A percentile compares a stretch with the other conserved stretches of the same genome.
Evolutionary conservation across 345 rosid genomes (phyloP).

Genomic region (Luvunga scandens): DNA sequence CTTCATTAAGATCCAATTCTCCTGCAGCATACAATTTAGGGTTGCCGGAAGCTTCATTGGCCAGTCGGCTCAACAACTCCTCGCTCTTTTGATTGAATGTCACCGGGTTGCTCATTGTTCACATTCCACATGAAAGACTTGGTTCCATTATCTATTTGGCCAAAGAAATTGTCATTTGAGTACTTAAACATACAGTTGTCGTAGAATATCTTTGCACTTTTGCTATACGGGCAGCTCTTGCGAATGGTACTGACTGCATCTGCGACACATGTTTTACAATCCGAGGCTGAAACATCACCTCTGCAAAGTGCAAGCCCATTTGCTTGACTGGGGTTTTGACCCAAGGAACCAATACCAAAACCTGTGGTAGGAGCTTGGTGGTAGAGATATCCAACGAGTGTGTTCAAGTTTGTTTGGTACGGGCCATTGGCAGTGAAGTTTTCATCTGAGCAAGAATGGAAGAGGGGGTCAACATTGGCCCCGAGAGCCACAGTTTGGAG

Average conservation of each 20-base stretch:
- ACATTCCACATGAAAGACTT: constrained; percentile 35
- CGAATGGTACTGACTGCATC: constrained; percentile 45
- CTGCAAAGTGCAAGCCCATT: constrained; percentile 59
- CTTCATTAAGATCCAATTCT: constrained; percentile 26
- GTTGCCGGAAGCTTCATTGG: constrained; percentile 15
- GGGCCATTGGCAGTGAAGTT: constrained; percentile 37
- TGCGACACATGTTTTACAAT: constrained; percentile 44
- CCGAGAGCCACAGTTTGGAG: constrained; percentile 20
- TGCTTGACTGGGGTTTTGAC: constrained; percentile 32
- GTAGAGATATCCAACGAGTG: constrained; percentile 33
- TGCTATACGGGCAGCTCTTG: constrained; percentile 43
- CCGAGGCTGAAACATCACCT: constrained; percentile 47
- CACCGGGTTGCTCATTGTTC: constrained; percentile 26
- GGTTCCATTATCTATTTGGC: constrained; percentile 39
- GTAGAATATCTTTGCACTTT: constrained; percentile 47
- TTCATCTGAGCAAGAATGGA: constrained; percentile 41
- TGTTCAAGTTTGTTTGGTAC: constrained; percentile 44
- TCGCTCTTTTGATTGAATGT: constrained; percentile 41
- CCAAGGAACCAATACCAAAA: constrained; percentile 37
- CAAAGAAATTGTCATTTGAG: constrained; percentile 45
- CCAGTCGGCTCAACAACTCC: constrained; percentile 35
- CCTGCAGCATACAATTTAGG: constrained; percentile 47
- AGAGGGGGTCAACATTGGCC: constrained; percentile 27
- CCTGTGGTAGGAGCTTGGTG: constrained; percentile 45
- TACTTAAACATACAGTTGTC: constrained; percentile 68